Evolutionary conservation across 192 early-diverging fungal species (phyloP), one percentile per base, ranked within the genome.

Genomic region (Gamsiella multidivaricata): DNA sequence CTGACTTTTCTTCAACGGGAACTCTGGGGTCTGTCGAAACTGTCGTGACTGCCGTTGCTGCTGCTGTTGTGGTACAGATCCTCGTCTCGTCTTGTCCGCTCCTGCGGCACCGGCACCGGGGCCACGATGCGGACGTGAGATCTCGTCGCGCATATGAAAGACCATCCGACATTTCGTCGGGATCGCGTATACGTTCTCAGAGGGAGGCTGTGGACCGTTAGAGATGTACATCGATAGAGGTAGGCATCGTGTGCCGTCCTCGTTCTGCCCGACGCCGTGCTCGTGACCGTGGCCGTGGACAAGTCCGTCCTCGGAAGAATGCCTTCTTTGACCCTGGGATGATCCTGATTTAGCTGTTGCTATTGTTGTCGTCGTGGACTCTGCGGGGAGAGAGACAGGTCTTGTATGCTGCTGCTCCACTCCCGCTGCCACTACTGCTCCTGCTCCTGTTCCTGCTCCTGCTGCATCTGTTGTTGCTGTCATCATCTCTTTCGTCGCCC

Each of bases 101-200:
- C n/a, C n/a, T n/a, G n/a, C n/a, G n/a, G n/a, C n/a, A n/a, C n/a
- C n/a, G n/a, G n/a, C n/a, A n/a, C n/a, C n/a, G n/a, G n/a, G n/a
- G n/a, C n/a, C n/a, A n/a, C n/a, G n/a, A n/a, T n/a, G n/a, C n/a
- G n/a, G n/a, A n/a, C n/a, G n/a, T n/a, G n/a, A n/a, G 14, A 74
- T 62, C 33, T 74, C 70, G 14, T 74, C 62, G 2, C 62, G 54
- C 70, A 74, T 74, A 64, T 74, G 62, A 34, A 74, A 74, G n/a
- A 74, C 70, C 70, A 60, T 74, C 7, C 47, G 45, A 34, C 70
- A 74, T 26, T 65, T 74, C 9, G 70, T 10, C 14, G 70, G 70
- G 49, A 74, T 65, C 18, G 60, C 29, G 15, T 51, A 57, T 12
- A 59, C 57, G n/a, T 65, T 42, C 11, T 31, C 32, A 26, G 10